Evolutionary conservation across 1,284 basidiomycete genomes (phyloP).

Genomic region (Ustilago nuda): DNA sequence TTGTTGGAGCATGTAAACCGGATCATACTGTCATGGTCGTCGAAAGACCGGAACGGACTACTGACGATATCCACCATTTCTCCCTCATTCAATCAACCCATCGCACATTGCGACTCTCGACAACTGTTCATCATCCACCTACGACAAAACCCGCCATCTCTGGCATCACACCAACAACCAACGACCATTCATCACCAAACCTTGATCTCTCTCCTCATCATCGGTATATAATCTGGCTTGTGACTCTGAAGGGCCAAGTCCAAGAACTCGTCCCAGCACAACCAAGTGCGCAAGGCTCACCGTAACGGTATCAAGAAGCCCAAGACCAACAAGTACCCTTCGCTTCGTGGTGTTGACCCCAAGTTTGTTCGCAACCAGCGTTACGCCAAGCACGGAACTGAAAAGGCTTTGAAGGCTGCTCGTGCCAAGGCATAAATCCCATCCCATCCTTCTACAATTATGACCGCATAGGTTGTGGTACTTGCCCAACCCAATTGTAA

Average conservation of each 20-base stretch:
- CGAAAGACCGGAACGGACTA: not conserved
- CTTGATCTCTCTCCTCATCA: not conserved
- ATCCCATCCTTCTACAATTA: conserved; percentile 3
- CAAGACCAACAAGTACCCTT: conserved; percentile 80
- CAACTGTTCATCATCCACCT: too few relatives aligned
- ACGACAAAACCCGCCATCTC: too few relatives aligned
- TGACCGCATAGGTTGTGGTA: not conserved
- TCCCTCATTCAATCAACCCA: not conserved
- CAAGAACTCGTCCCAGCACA: conserved; percentile 68
- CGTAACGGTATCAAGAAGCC: conserved; percentile 78
- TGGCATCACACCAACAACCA: not conserved
- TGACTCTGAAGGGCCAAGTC: conserved; percentile 62
- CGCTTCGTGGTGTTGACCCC: conserved; percentile 87
- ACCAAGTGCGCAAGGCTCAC: conserved; percentile 85
- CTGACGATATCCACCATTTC: not conserved
- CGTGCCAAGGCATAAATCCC: conserved; percentile 47
- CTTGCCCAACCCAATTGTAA: conserved; percentile 9
- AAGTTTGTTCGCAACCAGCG: conserved; percentile 91
- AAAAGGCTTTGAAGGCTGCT: conserved; percentile 71
- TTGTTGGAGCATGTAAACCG: too few relatives aligned
- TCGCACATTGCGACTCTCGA: not conserved
- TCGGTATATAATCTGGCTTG: not conserved
- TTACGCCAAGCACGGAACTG: conserved; percentile 81
- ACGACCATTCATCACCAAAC: not conserved
- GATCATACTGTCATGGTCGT: too few relatives aligned